Conservation (phyloP, 305 asterid genomes). For the Galium porrigens region DNA sequence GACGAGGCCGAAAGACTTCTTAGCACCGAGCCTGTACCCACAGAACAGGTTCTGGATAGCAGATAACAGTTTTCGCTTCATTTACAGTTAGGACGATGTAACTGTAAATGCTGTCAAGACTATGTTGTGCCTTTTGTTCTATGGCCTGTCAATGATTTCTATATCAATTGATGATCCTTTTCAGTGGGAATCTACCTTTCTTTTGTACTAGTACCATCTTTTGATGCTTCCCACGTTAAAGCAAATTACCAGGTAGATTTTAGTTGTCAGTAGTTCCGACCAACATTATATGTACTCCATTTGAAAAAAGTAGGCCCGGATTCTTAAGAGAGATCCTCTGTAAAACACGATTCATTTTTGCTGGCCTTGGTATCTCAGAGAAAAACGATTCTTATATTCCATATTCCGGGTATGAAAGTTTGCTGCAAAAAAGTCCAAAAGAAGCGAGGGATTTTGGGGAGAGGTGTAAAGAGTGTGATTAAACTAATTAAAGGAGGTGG, state of each 20-base stretch:
- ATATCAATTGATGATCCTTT: neutral
- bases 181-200: constrained; percentile 8
- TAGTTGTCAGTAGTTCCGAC: constrained; percentile 7
- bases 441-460: neutral
- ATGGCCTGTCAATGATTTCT: neutral
- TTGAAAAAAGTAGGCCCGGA: constrained; percentile 2
- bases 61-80: constrained; percentile 18
- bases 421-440: neutral
- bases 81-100: neutral
- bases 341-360: constrained; percentile 1
- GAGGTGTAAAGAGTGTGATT: neutral
- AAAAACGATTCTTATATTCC: no score
- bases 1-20: constrained; percentile 88
- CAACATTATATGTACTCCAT: neutral
- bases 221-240: constrained; percentile 9
- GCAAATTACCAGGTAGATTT: neutral
- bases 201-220: neutral
- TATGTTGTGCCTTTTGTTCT: neutral
- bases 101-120: neutral
- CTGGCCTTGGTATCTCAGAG: neutral
- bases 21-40: constrained; percentile 46
- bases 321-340: neutral
- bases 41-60: constrained; percentile 35
- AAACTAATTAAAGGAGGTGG: neutral
- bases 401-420: no score